A percentile compares a stretch with the other conserved stretches of the same genome.
phyloP scores from a whole-genome alignment of 108 stramenopile genomes.

The Mayamaea pseudoterrestris region DNA sequence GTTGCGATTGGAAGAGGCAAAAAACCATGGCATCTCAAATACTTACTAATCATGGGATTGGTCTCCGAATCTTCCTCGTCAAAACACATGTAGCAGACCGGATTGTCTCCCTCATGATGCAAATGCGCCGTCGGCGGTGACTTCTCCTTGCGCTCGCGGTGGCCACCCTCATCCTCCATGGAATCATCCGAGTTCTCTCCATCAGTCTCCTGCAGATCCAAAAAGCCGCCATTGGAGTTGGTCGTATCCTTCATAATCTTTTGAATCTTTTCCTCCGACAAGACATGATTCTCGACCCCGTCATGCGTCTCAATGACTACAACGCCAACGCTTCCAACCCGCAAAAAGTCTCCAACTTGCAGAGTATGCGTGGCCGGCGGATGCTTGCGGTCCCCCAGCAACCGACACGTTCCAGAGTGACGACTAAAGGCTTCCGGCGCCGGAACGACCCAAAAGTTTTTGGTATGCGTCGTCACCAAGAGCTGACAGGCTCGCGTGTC shows the following conservation, averaged over 20 bases:
- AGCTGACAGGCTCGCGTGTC: slow-evolving; percentile 85
- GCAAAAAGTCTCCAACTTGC: slow-evolving; percentile 86
- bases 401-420: slow-evolving; percentile 90
- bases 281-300: slow-evolving; percentile 63
- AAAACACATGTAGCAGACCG: slow-evolving; percentile 96
- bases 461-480: slow-evolving; percentile 75
- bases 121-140: background rate
- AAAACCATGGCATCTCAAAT: too few relatives aligned
- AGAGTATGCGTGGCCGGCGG: slow-evolving; percentile 62
- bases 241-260: slow-evolving; percentile 89
- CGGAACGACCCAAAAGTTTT: slow-evolving; percentile 89
- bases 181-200: slow-evolving; percentile 83
- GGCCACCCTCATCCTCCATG: slow-evolving; percentile 24
- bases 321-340: slow-evolving; percentile 90
- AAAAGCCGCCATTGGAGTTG: slow-evolving; percentile 52
- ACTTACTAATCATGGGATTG: slow-evolving; percentile 79
- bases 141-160: background rate
- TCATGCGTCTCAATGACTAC: slow-evolving; percentile 93
- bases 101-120: slow-evolving; percentile 34
- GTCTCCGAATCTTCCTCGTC: slow-evolving; percentile 81
- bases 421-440: slow-evolving; percentile 94
- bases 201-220: slow-evolving; percentile 77
- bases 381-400: slow-evolving; percentile 89
- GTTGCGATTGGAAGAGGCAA: too few relatives aligned
- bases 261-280: slow-evolving; percentile 79